Conservation (phyloP, 169 alveolate species). For the Babesia divergens region DNA sequence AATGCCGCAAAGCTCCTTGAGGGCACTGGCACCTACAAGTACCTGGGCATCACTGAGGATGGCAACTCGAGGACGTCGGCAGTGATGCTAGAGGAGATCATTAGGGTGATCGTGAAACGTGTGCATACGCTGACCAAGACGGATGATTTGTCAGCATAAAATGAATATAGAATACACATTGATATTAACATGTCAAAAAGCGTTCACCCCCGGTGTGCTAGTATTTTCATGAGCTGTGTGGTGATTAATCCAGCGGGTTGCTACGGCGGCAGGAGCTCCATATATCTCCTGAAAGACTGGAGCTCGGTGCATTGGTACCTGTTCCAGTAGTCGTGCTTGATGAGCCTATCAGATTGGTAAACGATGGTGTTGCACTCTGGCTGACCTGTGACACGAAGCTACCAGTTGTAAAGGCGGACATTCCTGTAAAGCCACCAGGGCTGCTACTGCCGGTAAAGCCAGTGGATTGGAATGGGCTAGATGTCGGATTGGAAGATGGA, state of each 20-base stretch:
- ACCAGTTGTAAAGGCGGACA: conserved; percentile 7
- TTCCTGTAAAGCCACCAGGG: conserved; percentile 8
- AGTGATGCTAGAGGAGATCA: not conserved
- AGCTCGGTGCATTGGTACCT: not conserved
- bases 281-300: not conserved
- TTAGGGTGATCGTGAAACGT: not conserved
- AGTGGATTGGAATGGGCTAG: too few species aligned
- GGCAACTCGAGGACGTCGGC: not conserved
- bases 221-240: too few species aligned
- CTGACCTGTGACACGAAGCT: not conserved
- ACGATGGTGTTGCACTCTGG: not conserved
- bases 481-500: too few species aligned
- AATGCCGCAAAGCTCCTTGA: not conserved
- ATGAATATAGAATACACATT: too few species aligned
- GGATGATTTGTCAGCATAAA: too few species aligned
- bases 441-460: too few species aligned
- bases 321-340: not conserved
- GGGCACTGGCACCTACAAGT: not conserved
- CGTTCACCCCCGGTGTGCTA: too few species aligned
- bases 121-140: not conserved
- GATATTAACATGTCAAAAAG: too few species aligned
- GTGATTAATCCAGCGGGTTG: not conserved
- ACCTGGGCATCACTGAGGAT: not conserved
- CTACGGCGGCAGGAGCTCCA: conserved; percentile 1
- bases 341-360: not conserved